These are phyloP conservation scores for Hypoxylon intermedium DNA, from an alignment of 495 filamentous ascomycete species.

Conservation along the genomic window DNA sequence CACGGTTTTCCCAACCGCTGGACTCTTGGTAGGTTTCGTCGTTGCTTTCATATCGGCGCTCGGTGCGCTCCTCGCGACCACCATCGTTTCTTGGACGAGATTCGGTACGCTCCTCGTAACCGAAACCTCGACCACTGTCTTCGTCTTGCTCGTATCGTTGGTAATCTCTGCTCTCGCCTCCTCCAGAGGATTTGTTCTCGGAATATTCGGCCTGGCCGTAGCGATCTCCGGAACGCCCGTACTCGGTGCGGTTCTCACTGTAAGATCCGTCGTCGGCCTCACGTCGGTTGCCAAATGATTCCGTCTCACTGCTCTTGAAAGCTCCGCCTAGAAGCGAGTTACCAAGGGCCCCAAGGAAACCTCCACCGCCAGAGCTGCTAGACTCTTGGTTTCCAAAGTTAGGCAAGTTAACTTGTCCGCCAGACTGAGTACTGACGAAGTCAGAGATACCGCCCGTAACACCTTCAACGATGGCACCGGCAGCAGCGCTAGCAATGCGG, in stretches of 20 bases:
- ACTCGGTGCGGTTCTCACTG: constrained; percentile 51
- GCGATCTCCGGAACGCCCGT: constrained; percentile 51
- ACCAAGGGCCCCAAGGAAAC: constrained; percentile 53
- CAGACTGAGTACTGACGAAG: constrained; percentile 39
- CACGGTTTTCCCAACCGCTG: constrained; percentile 22
- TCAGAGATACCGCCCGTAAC: constrained; percentile 52
- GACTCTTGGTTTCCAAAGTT: constrained; percentile 35
- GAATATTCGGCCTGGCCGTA: constrained; percentile 58
- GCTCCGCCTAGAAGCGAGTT: constrained; percentile 55
- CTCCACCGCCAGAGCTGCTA: constrained; percentile 43
- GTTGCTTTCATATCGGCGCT: constrained; percentile 44
- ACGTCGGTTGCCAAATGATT: constrained; percentile 48
- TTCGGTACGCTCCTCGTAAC: constrained; percentile 44
- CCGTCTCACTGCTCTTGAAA: constrained; percentile 51
- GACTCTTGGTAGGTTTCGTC: constrained; percentile 38
- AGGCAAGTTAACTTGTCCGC: constrained; percentile 43
- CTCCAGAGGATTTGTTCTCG: constrained; percentile 51
- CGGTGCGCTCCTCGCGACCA: constrained; percentile 47
- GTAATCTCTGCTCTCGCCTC: constrained; percentile 56
- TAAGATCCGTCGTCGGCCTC: constrained; percentile 52
- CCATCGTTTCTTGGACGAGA: constrained; percentile 37
- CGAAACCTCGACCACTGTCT: constrained; percentile 45
- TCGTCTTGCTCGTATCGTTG: constrained; percentile 49
- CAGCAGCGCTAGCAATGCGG: constrained; percentile 53
- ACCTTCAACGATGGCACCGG: constrained; percentile 55